Evolutionary conservation across 768 basidiomycete genomes (phyloP).

Genomic region (Boletus subparvulus): DNA sequence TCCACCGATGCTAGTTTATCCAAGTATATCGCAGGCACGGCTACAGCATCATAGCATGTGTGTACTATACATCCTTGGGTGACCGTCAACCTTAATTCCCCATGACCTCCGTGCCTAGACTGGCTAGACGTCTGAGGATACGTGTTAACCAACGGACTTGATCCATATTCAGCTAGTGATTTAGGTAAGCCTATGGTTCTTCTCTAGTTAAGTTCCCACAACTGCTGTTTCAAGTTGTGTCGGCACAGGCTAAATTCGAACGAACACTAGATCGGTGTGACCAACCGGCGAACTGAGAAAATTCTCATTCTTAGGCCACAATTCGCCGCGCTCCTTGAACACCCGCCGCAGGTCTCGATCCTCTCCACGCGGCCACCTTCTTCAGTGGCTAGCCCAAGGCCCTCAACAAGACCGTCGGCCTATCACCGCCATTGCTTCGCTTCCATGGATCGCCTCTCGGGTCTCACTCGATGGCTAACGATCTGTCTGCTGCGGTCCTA

Average conservation of each 20-base stretch:
- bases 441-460: conserved; percentile 19
- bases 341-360: conserved; percentile 13
- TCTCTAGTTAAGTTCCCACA: neutral
- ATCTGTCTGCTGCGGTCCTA: conserved; percentile 10
- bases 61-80: neutral
- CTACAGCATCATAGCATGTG: neutral
- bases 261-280: conserved; percentile 3
- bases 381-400: conserved; percentile 9
- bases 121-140: neutral
- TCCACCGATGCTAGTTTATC: conserved; percentile 31
- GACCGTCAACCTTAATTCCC: conserved; percentile 4
- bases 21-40: neutral
- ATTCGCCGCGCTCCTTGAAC: conserved; percentile 8
- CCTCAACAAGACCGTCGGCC: conserved; percentile 11
- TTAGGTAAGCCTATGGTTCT: conserved; percentile 11
- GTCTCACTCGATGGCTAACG: conserved; percentile 6
- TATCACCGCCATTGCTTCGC: conserved; percentile 30
- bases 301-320: neutral
- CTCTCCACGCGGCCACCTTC: conserved; percentile 22
- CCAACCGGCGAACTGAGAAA: conserved; percentile 6
- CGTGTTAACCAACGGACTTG: conserved; percentile 1
- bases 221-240: conserved; percentile 15
- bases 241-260: conserved; percentile 10
- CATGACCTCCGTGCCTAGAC: conserved; percentile 13
- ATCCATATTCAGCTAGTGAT: neutral